phyloP scores from a whole-genome alignment of 768 basidiomycete species.

The Leucocoprinus birnbaumii region DNA sequence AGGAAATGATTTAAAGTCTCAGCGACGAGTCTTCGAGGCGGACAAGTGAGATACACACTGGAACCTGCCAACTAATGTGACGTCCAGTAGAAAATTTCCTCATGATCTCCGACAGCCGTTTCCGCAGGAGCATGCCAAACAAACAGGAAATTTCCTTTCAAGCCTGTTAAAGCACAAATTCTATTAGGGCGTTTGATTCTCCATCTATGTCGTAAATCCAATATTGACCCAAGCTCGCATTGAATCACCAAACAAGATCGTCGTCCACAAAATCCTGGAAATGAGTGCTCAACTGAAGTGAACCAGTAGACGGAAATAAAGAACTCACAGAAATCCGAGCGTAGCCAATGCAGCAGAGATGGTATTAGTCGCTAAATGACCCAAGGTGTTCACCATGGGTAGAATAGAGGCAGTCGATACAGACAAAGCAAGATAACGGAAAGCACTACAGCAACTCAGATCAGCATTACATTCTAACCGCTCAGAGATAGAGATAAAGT shows the following conservation, averaged over 20 bases:
- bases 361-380: slow-evolving; percentile 47
- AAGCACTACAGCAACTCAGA: slow-evolving; percentile 31
- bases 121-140: too few relatives aligned
- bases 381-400: slow-evolving; percentile 51
- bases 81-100: too few relatives aligned
- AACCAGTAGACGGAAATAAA: too few relatives aligned
- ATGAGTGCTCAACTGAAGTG: too few relatives aligned
- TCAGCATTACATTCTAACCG: background rate
- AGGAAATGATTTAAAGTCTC: too few relatives aligned
- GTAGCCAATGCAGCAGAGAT: slow-evolving; percentile 43
- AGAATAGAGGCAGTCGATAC: slow-evolving; percentile 43
- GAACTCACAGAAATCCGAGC: slow-evolving; percentile 52
- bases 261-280: slow-evolving; percentile 47
- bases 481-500: slow-evolving; percentile 12
- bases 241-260: slow-evolving; percentile 52
- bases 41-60: too few relatives aligned
- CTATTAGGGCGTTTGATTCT: too few relatives aligned
- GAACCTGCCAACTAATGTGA: too few relatives aligned
- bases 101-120: too few relatives aligned
- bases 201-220: slow-evolving; percentile 41
- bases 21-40: too few relatives aligned
- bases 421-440: slow-evolving; percentile 44
- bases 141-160: too few relatives aligned
- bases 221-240: slow-evolving; percentile 58
- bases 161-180: too few relatives aligned